Conservation (phyloP, 1,284 basidiomycete genomes). For the Flammula alnicola region DNA sequence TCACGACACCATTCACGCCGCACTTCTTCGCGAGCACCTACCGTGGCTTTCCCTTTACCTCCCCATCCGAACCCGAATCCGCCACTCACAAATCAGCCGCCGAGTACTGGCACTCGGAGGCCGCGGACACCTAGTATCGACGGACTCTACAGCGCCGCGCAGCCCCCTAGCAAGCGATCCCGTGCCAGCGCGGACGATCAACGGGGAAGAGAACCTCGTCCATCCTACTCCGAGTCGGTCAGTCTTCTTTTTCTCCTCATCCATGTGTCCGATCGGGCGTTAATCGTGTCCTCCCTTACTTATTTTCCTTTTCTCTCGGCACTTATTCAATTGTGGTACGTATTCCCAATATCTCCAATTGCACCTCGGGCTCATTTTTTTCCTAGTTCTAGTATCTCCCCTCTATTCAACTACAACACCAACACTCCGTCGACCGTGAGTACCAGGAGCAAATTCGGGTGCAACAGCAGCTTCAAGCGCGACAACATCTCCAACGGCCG, state of each 20-base stretch:
- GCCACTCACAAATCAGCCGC: no score
- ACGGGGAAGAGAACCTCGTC: constrained; percentile 28
- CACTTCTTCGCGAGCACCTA: not conserved
- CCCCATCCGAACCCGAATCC: not conserved
- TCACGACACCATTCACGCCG: no score
- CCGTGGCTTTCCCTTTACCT: not conserved
- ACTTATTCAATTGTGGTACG: no score
- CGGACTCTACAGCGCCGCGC: constrained; percentile 27
- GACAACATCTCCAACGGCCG: constrained; percentile 8
- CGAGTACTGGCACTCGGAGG: constrained; percentile 23
- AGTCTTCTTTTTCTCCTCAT: constrained; percentile 22
- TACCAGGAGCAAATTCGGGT: constrained; percentile 7
- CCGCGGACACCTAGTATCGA: constrained; percentile 37
- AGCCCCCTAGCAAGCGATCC: constrained; percentile 51
- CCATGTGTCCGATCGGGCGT: no score
- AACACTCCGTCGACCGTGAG: not conserved
- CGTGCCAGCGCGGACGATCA: constrained; percentile 42
- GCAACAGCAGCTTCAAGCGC: constrained; percentile 13
- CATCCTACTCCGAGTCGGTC: constrained; percentile 34
- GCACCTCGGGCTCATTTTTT: no score
- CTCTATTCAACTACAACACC: not conserved
- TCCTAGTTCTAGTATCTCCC: no score
- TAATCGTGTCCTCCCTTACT: no score
- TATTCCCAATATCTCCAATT: no score
- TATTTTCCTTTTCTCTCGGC: no score